Evolutionary conservation across 345 rosid species (phyloP).

Genomic region (Euphorbia peplus): DNA sequence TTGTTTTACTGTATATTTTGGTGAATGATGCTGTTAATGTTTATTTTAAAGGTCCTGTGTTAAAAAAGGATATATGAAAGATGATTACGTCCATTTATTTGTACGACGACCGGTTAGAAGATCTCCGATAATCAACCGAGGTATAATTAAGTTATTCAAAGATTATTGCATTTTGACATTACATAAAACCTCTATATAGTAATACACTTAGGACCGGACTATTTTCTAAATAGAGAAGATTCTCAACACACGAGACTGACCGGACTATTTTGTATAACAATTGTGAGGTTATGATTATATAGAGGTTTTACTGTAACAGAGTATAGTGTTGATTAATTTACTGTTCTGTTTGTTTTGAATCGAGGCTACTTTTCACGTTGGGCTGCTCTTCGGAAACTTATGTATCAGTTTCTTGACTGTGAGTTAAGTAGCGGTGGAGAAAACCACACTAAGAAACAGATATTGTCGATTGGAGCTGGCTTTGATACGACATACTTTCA

Average conservation of each 20-base stretch:
- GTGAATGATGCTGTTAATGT: background rate
- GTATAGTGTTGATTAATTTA: too few species aligned
- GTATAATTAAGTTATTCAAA: conserved; percentile 26
- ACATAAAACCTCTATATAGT: too few species aligned
- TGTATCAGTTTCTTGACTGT: conserved; percentile 71
- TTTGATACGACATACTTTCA: conserved; percentile 91
- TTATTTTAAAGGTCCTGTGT: conserved; percentile 73
- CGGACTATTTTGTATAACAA: too few species aligned
- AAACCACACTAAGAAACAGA: conserved; percentile 56
- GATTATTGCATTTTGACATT: background rate
- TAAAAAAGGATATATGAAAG: conserved; percentile 81
- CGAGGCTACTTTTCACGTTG: conserved; percentile 91
- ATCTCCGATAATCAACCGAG: conserved; percentile 92
- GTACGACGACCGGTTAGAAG: conserved; percentile 85
- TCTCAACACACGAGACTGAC: too few species aligned
- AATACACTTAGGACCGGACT: too few species aligned
- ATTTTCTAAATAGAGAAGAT: too few species aligned
- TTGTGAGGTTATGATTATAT: too few species aligned
- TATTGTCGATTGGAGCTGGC: conserved; percentile 93
- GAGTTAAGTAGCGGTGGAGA: conserved; percentile 26
- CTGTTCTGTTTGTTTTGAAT: conserved; percentile 7
- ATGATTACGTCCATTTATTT: conserved; percentile 78
- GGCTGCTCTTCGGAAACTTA: conserved; percentile 88
- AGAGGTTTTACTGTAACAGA: too few species aligned
- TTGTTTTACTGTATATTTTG: background rate